These are phyloP conservation scores for Cicer cuneatum DNA, from an alignment of 306 rosid species.

Conservation along the genomic window DNA sequence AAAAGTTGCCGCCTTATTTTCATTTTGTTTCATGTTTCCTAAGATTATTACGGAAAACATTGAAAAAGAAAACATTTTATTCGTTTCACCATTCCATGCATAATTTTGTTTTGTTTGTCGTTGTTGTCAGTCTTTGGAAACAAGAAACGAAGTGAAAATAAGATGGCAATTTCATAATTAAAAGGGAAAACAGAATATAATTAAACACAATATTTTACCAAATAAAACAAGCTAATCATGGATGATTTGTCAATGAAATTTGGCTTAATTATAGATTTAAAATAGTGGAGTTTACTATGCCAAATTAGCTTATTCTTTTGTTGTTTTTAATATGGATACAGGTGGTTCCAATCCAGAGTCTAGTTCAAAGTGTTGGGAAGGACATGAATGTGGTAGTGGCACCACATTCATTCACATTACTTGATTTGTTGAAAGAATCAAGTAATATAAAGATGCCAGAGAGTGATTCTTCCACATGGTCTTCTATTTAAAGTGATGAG, in stretches of 20 bases:
- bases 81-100: too few species aligned
- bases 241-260: background rate
- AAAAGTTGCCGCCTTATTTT: too few species aligned
- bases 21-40: too few species aligned
- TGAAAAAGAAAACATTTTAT: too few species aligned
- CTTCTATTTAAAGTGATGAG: conserved; percentile 52
- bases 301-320: conserved; percentile 27
- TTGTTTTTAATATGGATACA: conserved; percentile 43
- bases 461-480: conserved; percentile 46
- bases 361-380: conserved; percentile 58
- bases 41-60: too few species aligned
- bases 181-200: too few species aligned
- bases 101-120: too few species aligned
- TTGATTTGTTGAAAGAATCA: conserved; percentile 69
- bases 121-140: too few species aligned
- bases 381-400: conserved; percentile 53
- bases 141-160: too few species aligned
- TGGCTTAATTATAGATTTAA: background rate
- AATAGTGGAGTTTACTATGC: background rate
- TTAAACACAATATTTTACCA: too few species aligned
- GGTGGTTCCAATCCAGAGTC: conserved; percentile 60
- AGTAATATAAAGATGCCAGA: conserved; percentile 53
- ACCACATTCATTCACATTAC: conserved; percentile 71
- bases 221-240: background rate
- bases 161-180: too few species aligned